Base-by-base conservation (phyloP, 177 flowering plant genomes). In the Tripterygium wilfordii region DNA sequence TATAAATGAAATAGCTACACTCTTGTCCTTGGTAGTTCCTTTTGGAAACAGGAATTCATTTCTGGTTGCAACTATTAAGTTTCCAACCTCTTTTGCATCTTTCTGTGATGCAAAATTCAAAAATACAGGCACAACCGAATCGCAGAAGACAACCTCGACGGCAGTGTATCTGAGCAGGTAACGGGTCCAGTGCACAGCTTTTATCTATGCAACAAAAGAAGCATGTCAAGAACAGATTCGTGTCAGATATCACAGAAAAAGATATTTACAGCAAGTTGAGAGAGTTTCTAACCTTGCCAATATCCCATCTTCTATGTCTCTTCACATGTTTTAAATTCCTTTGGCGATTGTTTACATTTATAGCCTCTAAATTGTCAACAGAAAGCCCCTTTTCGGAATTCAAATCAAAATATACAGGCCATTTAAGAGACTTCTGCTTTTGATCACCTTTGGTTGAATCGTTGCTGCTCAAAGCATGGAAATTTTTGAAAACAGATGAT, bases 111-210 rank as follows among this genome's bases (percentile, higher is more conserved):
- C 60, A 65, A 94, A 89, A 64, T 87, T 94, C 1, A 94, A 68
- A 68, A 94, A 94, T 22, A 85, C 49, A 1, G 99, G 97, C 27
- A 97, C 72, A 42, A 69, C 77, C 20, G 97, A 89, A 67, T 85
- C 75, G 46, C 51, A 54, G 70, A 87, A 89, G 77, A 82, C 84
- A 63, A 94, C 66, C 76, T 94, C 99, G 45, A 90, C 69, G 25
- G 97, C 89, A 58, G 90, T 78, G 70, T 89, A 74, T 60, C 96
- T 73, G 45, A 94, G 83, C 74, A 94, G 70, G 74, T 89, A 94
- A 5, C 99, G 85, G 53, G 96, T 94, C 95, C 92, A 89, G 45
- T 87, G 88, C 23, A 94, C 99, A 60, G 86, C 87, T 67, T 78
- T 87, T 47, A 94, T 69, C 99, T 94, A 54, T 21, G 36, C 47